Base-by-base conservation (phyloP, 2,329 filamentous ascomycete genomes). In the Neofusicoccum umdonicola region DNA sequence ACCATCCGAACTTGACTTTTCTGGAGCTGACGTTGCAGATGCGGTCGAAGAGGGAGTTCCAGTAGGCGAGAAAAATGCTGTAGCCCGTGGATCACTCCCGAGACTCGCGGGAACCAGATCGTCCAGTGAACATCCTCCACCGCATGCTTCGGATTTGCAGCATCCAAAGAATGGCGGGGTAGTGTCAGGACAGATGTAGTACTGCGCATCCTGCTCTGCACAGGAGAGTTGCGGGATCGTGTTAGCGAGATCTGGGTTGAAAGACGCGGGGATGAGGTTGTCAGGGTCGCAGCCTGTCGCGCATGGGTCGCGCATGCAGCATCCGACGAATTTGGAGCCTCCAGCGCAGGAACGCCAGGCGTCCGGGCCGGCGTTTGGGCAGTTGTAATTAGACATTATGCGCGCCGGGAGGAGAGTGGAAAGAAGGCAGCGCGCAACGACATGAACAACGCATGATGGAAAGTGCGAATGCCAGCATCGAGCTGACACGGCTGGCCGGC, bases 261-360 rank as follows among this genome's bases (percentile, higher is more conserved):
- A 80, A 45, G 66, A 73, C 9, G 70, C 73, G 8, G 72, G 47
- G 12, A 69, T 69, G 19, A 80, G 65, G 64, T 74, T 70, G 7
- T 70, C 73, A 63, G 70, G 68, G 2, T 73, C 68, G 60, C 79
- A 80, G 17, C 76, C 76, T 15, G 71, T 73, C 35, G 13, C 39
- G 66, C 79, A 81, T 6, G 78, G 76, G 45, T 80, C 71, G 4
- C 65, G 62, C 7, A 66, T 67, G 66, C 79, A 81, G 67, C 79
- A 81, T 4, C 79, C 79, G 37, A 80, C 71, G 51, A 81, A 81
- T 6, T 69, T 72, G 9, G 72, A 68, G 13, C 67, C 64, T 5
- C 68, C 67, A 12, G 68, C 65, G 58, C 77, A 79, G 12, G 77
- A 71, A 63, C 76, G 74, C 70, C 78, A 79, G 17, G 50, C n/a